Evolutionary conservation across 345 rosid species (phyloP).

Genomic region (Eucalyptus rudis): DNA sequence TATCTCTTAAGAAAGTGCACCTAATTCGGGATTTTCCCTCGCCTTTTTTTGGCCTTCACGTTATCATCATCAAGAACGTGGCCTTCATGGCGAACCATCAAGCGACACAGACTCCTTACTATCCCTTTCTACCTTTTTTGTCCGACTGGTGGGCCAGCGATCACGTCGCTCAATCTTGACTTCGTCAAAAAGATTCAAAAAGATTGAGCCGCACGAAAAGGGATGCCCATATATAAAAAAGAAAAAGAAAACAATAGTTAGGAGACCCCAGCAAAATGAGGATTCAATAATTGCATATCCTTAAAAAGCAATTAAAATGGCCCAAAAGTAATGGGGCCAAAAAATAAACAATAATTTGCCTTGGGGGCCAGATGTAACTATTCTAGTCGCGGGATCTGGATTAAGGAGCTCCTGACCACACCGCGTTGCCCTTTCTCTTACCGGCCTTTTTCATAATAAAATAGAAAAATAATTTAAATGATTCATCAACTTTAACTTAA

Average conservation of each 20-base stretch:
- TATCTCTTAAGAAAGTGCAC: not conserved
- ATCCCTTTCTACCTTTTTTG: not conserved
- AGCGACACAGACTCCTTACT: not conserved
- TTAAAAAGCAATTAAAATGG: not conserved
- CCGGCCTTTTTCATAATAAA: not conserved
- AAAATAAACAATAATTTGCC: not conserved
- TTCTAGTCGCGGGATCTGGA: not conserved
- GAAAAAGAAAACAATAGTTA: not conserved
- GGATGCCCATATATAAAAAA: not conserved
- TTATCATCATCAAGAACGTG: not conserved
- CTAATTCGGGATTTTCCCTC: not conserved
- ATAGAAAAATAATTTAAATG: no score
- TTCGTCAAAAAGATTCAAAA: not conserved
- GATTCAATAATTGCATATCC: not conserved
- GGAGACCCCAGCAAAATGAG: not conserved
- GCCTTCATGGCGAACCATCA: not conserved
- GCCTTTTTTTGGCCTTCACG: not conserved
- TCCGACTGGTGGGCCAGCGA: not conserved
- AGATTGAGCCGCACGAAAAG: not conserved
- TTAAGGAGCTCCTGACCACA: not conserved
- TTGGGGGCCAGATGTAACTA: not conserved
- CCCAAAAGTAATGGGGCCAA: not conserved
- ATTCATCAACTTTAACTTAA: not conserved
- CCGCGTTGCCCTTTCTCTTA: not conserved
- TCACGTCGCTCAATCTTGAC: not conserved